Conservation (phyloP, 2,329 filamentous ascomycete genomes). For the Thielaviopsis ethacetica region DNA sequence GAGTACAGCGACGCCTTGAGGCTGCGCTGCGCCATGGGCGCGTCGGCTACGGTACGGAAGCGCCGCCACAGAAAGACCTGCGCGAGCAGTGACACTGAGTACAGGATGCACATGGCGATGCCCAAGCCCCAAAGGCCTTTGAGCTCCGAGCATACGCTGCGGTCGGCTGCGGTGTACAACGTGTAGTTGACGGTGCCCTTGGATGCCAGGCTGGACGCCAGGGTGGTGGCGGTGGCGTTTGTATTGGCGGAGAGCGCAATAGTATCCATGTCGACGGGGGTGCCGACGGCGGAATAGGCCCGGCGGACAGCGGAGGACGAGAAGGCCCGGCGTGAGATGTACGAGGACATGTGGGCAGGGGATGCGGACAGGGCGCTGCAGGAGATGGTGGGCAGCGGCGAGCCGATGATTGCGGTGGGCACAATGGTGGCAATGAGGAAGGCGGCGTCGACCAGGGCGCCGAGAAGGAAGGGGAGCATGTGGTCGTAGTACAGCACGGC, state of each 20-base stretch:
- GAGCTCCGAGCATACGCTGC: constrained; percentile 61
- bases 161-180: constrained; percentile 34
- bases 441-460: constrained; percentile 45
- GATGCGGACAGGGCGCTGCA: constrained; percentile 37
- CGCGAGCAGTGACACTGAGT: constrained; percentile 44
- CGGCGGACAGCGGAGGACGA: not conserved
- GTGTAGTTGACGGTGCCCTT: constrained; percentile 22
- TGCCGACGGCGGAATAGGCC: not conserved
- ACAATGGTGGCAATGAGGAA: constrained; percentile 66
- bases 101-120: constrained; percentile 61
- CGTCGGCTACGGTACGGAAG: not conserved
- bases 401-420: constrained; percentile 60
- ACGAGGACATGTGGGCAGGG: constrained; percentile 18
- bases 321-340: not conserved
- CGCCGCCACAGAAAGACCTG: constrained; percentile 46
- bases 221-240: not conserved
- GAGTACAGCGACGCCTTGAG: not conserved
- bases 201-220: not conserved
- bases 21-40: constrained; percentile 1
- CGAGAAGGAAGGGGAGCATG: constrained; percentile 58
- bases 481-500: constrained; percentile 69
- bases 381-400: constrained; percentile 61
- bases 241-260: not conserved
- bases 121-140: constrained; percentile 78
- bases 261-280: not conserved